Evolutionary conservation across 1,284 basidiomycete species (phyloP).

Genomic region (Malassezia slooffiae): DNA sequence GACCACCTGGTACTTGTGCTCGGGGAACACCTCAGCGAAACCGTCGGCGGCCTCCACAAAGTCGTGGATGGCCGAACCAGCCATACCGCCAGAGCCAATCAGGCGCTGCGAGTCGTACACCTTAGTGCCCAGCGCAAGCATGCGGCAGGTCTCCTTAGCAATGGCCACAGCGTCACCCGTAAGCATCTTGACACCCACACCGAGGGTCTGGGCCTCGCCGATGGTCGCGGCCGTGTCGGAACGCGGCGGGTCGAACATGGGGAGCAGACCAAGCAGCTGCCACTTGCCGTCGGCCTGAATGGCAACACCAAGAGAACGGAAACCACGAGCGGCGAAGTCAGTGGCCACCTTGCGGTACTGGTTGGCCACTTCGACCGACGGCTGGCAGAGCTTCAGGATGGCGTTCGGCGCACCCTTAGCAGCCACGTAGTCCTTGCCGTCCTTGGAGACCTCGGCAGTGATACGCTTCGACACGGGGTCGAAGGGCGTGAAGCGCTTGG

Average conservation of each 20-base stretch:
- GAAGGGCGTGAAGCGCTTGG: slow-evolving; percentile 53
- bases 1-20: slow-evolving; percentile 54
- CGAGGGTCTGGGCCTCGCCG: slow-evolving; percentile 52
- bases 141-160: slow-evolving; percentile 54
- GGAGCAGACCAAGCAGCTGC: slow-evolving; percentile 51
- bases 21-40: slow-evolving; percentile 55
- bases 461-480: slow-evolving; percentile 56
- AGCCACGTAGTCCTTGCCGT: slow-evolving; percentile 52
- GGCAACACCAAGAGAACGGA: slow-evolving; percentile 54
- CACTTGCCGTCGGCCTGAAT: slow-evolving; percentile 52
- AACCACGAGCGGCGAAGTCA: slow-evolving; percentile 52
- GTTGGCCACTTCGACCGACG: slow-evolving; percentile 48
- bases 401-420: slow-evolving; percentile 56
- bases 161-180: slow-evolving; percentile 56
- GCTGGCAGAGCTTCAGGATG: slow-evolving; percentile 52
- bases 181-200: slow-evolving; percentile 55
- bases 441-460: slow-evolving; percentile 53
- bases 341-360: slow-evolving; percentile 49
- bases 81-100: slow-evolving; percentile 52
- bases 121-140: slow-evolving; percentile 51
- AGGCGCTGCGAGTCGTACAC: slow-evolving; percentile 54
- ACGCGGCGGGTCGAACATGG: slow-evolving; percentile 53
- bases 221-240: slow-evolving; percentile 53
- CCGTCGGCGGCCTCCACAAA: slow-evolving; percentile 55
- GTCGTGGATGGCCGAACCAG: slow-evolving; percentile 52